Percentiles rank a stretch among this genome's conserved stretches.
Evolutionary conservation across 192 early-diverging fungal genomes (phyloP).

Genomic region (Phycomyces blakesleeanus): DNA sequence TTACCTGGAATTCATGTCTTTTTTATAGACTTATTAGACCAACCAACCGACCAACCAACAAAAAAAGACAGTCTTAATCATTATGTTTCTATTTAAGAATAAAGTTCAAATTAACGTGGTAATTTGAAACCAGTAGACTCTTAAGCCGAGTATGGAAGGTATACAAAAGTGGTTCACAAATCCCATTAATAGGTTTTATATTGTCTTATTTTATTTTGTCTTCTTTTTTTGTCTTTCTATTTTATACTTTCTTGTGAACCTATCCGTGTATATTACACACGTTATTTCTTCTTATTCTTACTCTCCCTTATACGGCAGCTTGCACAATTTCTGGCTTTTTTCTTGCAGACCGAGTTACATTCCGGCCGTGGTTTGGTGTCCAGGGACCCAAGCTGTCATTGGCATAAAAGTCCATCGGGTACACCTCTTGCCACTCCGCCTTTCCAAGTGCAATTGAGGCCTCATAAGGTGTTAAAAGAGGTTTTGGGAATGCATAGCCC

Average conservation of each 20-base stretch:
- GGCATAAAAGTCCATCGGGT: slow-evolving; percentile 99
- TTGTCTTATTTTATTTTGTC: too few species aligned
- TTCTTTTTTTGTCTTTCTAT: too few species aligned
- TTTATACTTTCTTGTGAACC: not conserved
- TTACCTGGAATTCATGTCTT: too few species aligned
- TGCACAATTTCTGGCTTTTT: not conserved
- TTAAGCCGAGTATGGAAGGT: too few species aligned
- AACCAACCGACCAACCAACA: too few species aligned
- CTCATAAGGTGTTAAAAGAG: slow-evolving; percentile 93
- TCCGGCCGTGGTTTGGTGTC: slow-evolving; percentile 85
- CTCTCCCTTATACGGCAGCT: not conserved
- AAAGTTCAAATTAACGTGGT: too few species aligned
- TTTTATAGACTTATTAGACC: too few species aligned
- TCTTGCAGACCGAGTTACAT: slow-evolving; percentile 22
- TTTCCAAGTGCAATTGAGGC: slow-evolving; percentile 81
- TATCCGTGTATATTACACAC: not conserved
- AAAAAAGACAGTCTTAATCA: too few species aligned
- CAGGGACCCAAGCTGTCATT: slow-evolving; percentile 86
- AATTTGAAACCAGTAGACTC: too few species aligned
- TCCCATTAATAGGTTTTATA: too few species aligned
- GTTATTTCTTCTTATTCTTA: not conserved
- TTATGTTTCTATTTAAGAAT: too few species aligned
- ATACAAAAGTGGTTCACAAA: too few species aligned
- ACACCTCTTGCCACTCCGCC: slow-evolving; percentile 76
- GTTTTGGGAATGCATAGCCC: slow-evolving; percentile 93